phyloP scores from a whole-genome alignment of 2,329 filamentous ascomycete species.

The Beauveria pseudobassiana region DNA sequence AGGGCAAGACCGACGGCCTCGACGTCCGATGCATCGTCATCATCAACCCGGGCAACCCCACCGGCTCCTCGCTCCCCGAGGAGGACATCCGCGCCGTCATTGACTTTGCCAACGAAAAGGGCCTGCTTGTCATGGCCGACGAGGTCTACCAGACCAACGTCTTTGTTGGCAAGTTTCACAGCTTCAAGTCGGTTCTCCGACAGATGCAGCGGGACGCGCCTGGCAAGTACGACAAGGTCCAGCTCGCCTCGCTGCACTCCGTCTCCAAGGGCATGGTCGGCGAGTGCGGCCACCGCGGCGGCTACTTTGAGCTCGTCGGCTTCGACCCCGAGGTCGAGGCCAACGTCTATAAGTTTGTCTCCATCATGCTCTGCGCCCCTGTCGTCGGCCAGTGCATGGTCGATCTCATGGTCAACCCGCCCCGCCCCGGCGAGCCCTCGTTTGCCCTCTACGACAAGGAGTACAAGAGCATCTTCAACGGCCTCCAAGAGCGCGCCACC shows the following conservation, averaged over 20 bases:
- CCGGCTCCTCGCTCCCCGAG: conserved; percentile 74
- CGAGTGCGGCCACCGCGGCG: conserved; percentile 94
- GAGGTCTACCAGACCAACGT: conserved; percentile 99
- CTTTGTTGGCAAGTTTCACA: conserved; percentile 88
- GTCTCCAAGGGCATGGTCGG: conserved; percentile 98
- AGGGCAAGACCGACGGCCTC: conserved; percentile 67
- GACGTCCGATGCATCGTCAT: conserved; percentile 91
- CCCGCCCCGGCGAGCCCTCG: conserved; percentile 72
- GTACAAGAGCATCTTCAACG: conserved; percentile 73
- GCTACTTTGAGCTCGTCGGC: conserved; percentile 92
- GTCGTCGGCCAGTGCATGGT: conserved; percentile 95
- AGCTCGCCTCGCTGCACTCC: conserved; percentile 87
- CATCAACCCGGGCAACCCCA: conserved; percentile 98
- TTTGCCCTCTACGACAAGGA: conserved; percentile 78
- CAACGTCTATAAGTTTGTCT: conserved; percentile 98
- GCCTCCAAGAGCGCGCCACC: conserved; percentile 69
- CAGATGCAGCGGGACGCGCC: conserved; percentile 68
- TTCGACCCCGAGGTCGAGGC: conserved; percentile 80
- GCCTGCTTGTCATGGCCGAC: conserved; percentile 85
- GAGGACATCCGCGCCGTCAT: conserved; percentile 79
- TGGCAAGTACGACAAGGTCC: conserved; percentile 73
- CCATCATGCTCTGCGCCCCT: conserved; percentile 91
- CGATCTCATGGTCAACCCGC: conserved; percentile 97
- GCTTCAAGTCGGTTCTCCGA: conserved; percentile 85
- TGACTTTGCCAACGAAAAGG: conserved; percentile 76